Percentiles rank a stretch among this genome's conserved stretches.
Conservation (phyloP, 257 asterid species). For the Plantago ovata region DNA sequence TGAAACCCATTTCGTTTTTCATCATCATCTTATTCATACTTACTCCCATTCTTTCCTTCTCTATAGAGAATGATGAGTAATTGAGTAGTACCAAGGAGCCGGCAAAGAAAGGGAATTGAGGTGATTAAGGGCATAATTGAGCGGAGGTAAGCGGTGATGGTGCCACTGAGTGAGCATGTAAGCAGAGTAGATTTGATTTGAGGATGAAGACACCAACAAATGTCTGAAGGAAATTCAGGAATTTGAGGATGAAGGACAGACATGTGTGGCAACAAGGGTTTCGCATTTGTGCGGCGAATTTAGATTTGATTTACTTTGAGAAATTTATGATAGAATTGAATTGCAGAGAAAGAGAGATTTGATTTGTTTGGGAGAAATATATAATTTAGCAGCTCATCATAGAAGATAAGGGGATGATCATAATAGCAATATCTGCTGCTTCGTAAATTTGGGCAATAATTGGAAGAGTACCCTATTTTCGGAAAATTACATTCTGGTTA, state of each 20-base stretch:
- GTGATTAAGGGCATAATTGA: constrained; percentile 17
- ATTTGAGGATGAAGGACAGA: constrained; percentile 62
- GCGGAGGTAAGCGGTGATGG: constrained; percentile 31
- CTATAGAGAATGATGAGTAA: background rate
- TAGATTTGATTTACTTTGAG: background rate
- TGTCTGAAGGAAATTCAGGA: constrained; percentile 64
- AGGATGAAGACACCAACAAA: constrained; percentile 64
- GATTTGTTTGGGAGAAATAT: background rate
- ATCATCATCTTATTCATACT: too few species aligned
- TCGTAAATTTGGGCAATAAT: too few species aligned
- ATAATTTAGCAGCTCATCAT: background rate
- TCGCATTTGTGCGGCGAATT: constrained; percentile 47
- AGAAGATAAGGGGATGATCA: background rate
- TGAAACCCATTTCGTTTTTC: too few species aligned
- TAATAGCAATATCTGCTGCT: too few species aligned
- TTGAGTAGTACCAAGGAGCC: constrained; percentile 51
- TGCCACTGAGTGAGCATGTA: constrained; percentile 68
- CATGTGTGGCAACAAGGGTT: constrained; percentile 56
- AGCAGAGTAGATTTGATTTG: constrained; percentile 49
- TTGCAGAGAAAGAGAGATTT: background rate
- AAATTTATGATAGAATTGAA: too few species aligned
- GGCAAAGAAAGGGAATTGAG: constrained; percentile 42
- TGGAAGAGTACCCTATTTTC: too few species aligned
- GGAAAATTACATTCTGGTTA: too few species aligned
- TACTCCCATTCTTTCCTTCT: too few species aligned